phyloP scores from a whole-genome alignment of 768 basidiomycete genomes.

The Tulasnella sp. region DNA sequence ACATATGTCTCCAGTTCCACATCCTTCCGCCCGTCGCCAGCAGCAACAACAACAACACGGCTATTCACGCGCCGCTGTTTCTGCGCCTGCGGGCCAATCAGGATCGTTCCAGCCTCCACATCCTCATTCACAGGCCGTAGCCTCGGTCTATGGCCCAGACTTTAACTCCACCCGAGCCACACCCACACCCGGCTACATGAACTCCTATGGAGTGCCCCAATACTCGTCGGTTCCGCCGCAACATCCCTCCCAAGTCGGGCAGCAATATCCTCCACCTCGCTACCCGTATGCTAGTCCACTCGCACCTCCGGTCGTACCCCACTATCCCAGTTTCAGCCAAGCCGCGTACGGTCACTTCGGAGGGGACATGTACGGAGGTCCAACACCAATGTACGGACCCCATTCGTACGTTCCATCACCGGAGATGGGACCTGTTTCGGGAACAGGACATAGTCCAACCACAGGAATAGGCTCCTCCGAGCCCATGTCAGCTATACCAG shows the following conservation, averaged over 20 bases:
- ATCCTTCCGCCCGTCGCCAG: background rate
- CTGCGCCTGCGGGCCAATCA: background rate
- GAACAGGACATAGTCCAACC: background rate
- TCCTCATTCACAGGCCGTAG: background rate
- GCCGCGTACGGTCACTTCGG: slow-evolving; percentile 8
- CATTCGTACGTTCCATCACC: slow-evolving; percentile 10
- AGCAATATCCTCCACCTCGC: background rate
- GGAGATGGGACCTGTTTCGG: background rate
- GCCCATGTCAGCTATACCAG: background rate
- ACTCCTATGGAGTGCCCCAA: slow-evolving; percentile 12
- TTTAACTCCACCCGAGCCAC: slow-evolving; percentile 17
- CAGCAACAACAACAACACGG: background rate
- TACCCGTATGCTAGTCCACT: background rate
- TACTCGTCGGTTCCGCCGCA: background rate
- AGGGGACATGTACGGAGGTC: slow-evolving; percentile 3
- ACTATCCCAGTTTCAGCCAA: slow-evolving; percentile 6
- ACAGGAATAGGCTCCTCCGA: background rate
- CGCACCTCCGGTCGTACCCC: background rate
- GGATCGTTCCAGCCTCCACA: slow-evolving; percentile 9
- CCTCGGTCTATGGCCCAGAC: background rate
- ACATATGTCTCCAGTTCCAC: background rate
- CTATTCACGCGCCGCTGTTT: slow-evolving; percentile 5
- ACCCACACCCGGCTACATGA: slow-evolving; percentile 19
- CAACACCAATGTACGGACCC: background rate
- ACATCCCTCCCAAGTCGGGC: background rate